These are phyloP conservation scores for Rhynchospora tenuis DNA, from an alignment of 176 grass and related monocot genomes.

Conservation along the genomic window DNA sequence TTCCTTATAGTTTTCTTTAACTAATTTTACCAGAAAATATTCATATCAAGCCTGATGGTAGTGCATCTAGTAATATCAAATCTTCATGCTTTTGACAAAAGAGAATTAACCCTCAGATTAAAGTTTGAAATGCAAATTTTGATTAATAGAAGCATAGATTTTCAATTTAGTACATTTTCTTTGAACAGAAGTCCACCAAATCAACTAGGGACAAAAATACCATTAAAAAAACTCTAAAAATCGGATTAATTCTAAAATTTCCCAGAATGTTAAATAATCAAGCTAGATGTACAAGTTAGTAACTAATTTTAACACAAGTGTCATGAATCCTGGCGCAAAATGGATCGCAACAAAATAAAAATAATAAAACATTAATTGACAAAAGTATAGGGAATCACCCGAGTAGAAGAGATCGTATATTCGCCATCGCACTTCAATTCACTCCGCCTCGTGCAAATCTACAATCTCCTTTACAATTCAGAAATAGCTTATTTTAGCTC, in stretches of 20 bases:
- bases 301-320: background rate
- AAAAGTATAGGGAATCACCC: constrained; percentile 7
- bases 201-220: background rate
- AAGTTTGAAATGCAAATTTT: background rate
- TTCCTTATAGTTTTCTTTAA: background rate
- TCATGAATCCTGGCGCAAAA: background rate
- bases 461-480: background rate
- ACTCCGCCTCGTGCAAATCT: background rate
- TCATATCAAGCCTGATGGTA: background rate
- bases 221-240: background rate
- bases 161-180: background rate
- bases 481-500: background rate
- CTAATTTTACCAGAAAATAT: background rate
- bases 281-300: background rate
- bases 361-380: background rate
- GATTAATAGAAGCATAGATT: background rate
- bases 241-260: background rate
- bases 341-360: constrained; percentile 1
- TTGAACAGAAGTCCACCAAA: background rate
- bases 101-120: background rate
- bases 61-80: constrained; percentile 8
- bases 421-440: constrained; percentile 16
- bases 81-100: background rate
- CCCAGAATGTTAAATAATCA: background rate
- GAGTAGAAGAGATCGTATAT: constrained; percentile 19